Evolutionary conservation across 352 stramenopile species (phyloP).

Genomic region (Plasmopara muralis): DNA sequence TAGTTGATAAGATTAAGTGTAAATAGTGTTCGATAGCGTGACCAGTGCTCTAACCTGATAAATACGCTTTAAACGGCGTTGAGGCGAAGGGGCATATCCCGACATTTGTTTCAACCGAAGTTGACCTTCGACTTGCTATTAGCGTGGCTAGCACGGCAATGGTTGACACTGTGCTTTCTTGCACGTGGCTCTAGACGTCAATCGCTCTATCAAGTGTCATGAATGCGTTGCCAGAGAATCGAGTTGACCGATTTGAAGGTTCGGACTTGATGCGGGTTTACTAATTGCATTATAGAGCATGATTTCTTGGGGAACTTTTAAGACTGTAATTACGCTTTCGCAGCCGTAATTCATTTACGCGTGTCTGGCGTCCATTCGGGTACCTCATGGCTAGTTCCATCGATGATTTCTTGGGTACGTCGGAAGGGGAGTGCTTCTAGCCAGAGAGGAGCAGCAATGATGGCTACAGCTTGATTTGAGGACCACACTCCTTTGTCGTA

Average conservation of each 20-base stretch:
- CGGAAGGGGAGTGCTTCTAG: no score
- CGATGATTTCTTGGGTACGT: no score
- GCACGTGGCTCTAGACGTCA: not conserved
- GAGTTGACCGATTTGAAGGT: not conserved
- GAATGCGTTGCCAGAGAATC: not conserved
- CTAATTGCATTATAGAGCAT: not conserved
- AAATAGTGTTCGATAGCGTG: not conserved
- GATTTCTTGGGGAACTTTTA: not conserved
- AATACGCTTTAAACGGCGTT: not conserved
- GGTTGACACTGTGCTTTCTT: not conserved
- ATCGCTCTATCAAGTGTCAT: not conserved
- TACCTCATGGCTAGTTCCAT: no score
- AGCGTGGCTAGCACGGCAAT: not conserved
- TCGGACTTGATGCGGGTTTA: not conserved
- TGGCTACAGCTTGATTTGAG: no score
- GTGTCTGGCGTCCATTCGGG: no score
- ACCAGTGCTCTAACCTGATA: conserved; percentile 2
- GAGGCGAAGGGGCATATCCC: no score
- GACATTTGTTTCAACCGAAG: no score
- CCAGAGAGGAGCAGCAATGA: no score
- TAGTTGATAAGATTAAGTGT: not conserved
- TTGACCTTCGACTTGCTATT: not conserved
- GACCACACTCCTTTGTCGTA: no score
- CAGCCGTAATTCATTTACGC: no score
- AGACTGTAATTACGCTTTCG: no score